These are phyloP conservation scores for Moricandia arvensis DNA, from an alignment of 345 rosid species.

Conservation along the genomic window DNA sequence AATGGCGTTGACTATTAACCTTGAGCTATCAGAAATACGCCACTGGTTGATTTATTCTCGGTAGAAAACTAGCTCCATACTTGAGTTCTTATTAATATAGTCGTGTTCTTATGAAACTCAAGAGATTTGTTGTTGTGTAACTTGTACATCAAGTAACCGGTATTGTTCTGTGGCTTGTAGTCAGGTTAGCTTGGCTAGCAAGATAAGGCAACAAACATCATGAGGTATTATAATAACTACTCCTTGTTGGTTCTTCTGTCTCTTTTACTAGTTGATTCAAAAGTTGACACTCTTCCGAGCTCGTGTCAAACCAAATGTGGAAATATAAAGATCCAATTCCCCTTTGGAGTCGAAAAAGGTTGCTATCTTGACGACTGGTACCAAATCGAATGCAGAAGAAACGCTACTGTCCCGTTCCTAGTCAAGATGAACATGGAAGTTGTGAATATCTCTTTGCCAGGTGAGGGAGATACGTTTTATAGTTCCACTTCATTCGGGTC, in stretches of 20 bases:
- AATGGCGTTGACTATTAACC: not conserved
- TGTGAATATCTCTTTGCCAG: conserved; percentile 21
- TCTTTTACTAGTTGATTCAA: not conserved
- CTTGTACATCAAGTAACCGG: not conserved
- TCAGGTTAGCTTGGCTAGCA: not conserved
- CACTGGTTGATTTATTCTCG: not conserved
- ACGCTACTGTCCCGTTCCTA: conserved; percentile 3
- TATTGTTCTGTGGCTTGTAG: too few relatives aligned
- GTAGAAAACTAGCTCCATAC: not conserved
- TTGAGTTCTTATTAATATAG: too few relatives aligned
- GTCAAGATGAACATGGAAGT: not conserved
- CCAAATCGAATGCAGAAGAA: conserved; percentile 17
- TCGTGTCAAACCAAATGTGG: conserved; percentile 38
- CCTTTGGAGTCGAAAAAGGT: conserved; percentile 34
- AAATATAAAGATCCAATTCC: conserved; percentile 39
- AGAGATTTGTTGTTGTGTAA: not conserved
- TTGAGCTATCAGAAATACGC: not conserved
- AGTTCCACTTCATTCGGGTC: not conserved
- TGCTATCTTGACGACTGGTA: conserved; percentile 18
- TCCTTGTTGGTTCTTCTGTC: not conserved
- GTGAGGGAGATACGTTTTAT: not conserved
- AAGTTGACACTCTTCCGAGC: not conserved
- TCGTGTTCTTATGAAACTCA: not conserved
- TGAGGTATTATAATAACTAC: not conserved
- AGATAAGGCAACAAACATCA: not conserved